Evolutionary conservation across 495 filamentous ascomycete genomes (phyloP).

Genomic region (Podospora fimiseda): DNA sequence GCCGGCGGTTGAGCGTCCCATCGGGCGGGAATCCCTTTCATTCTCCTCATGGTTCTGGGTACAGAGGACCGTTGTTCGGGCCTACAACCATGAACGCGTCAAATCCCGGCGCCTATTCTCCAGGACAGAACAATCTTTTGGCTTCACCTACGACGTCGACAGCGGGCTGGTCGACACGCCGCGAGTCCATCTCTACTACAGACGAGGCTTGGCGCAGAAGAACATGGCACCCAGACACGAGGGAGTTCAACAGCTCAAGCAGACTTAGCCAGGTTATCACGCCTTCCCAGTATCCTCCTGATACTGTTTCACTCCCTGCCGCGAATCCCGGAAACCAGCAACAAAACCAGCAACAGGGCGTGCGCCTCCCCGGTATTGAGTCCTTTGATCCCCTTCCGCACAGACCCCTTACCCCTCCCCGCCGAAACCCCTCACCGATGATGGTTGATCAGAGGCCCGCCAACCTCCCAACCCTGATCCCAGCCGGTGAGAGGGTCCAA

Average conservation of each 20-base stretch:
- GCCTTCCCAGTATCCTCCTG: conserved; percentile 53
- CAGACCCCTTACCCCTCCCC: conserved; percentile 55
- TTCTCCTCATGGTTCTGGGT: conserved; percentile 50
- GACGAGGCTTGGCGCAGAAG: conserved; percentile 75
- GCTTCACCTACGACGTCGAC: conserved; percentile 65
- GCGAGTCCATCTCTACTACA: conserved; percentile 52
- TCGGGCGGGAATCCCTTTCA: conserved; percentile 70
- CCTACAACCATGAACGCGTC: conserved; percentile 45
- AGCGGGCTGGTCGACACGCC: conserved; percentile 51
- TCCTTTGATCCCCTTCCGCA: conserved; percentile 72
- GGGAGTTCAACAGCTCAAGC: conserved; percentile 40
- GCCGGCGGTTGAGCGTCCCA: conserved; percentile 75
- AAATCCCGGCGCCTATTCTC: conserved; percentile 50
- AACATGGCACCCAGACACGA: conserved; percentile 85
- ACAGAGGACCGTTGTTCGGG: conserved; percentile 54
- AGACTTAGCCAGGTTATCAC: conserved; percentile 46
- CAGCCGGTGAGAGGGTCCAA: conserved; percentile 41
- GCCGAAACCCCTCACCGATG: conserved; percentile 62
- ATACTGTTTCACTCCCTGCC: conserved; percentile 48
- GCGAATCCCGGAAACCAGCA: conserved; percentile 32
- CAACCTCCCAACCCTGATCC: conserved; percentile 34
- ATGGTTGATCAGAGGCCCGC: conserved; percentile 50
- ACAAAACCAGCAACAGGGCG: conserved; percentile 18
- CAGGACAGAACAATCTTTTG: conserved; percentile 45
- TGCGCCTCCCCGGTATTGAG: conserved; percentile 80